These are phyloP conservation scores for Phaeolepiota aurea DNA, from an alignment of 768 basidiomycete species.

Conservation along the genomic window DNA sequence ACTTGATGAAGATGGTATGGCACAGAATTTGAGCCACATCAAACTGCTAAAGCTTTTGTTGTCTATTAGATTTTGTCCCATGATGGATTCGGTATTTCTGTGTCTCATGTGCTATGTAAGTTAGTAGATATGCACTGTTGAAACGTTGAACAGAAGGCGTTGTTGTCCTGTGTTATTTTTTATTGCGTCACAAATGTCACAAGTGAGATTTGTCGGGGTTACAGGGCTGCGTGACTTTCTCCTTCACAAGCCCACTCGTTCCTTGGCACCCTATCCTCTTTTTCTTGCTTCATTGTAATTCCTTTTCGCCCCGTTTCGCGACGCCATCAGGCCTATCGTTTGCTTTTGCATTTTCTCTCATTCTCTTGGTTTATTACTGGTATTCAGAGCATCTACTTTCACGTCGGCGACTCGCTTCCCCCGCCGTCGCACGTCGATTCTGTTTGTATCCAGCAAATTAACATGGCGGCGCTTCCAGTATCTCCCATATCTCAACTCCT, in stretches of 20 bases:
- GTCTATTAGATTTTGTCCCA: slow-evolving; percentile 6
- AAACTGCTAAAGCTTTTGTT: background rate
- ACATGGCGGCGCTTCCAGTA: slow-evolving; percentile 31
- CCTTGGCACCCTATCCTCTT: background rate
- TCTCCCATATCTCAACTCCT: slow-evolving; percentile 74
- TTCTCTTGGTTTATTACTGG: slow-evolving; percentile 3
- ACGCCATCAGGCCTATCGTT: slow-evolving; percentile 8
- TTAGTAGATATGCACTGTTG: no score
- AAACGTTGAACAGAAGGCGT: no score
- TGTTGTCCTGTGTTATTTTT: slow-evolving; percentile 9
- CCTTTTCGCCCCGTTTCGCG: slow-evolving; percentile 6
- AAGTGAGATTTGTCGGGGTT: slow-evolving; percentile 1
- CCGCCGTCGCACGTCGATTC: background rate
- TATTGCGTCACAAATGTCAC: slow-evolving; percentile 1
- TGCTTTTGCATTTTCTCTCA: slow-evolving; percentile 5
- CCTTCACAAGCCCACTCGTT: background rate
- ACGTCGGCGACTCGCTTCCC: background rate
- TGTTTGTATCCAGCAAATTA: background rate
- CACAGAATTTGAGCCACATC: slow-evolving; percentile 17
- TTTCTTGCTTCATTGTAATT: slow-evolving; percentile 4
- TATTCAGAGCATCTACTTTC: background rate
- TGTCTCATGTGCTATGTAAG: no score
- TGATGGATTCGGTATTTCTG: background rate
- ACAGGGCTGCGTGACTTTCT: background rate
- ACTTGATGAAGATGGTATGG: slow-evolving; percentile 79